Evolutionary conservation across 2,329 filamentous ascomycete genomes (phyloP), one percentile per base, ranked within the genome.

Genomic region (Clonostachys rosea): DNA sequence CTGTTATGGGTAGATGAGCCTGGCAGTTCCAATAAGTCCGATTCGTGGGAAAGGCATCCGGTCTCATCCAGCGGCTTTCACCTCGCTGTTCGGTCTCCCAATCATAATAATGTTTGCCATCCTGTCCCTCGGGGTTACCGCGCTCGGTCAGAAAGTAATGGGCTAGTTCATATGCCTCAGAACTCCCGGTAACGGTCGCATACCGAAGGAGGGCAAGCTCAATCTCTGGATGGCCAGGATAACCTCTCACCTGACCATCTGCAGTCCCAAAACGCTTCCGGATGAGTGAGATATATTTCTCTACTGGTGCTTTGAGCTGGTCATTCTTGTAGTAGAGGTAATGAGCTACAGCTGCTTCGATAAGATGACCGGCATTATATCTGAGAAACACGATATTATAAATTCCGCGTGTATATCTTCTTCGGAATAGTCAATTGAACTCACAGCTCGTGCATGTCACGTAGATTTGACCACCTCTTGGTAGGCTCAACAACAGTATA

Each of bases 361-460:
- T 81, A 11, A 85, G 61, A 58, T 85, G 81, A 1, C 81, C 80
- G 10, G 73, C 74, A 51, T 83, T 83, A 56, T 83, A 82, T 49
- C 75, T 78, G 34, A 11, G 17, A 5, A 37, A 4, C 14, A n/a
- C 2, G 3, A 14, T 9, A 40, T 8, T 5, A 42, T 24, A 42
- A 45, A 49, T 16, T 50, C 45, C n/a, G 35, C 45, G 18, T 10
- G 40, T 9, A 12, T 9, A 34, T n/a, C 6, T 6, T n/a, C 54
- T 20, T 8, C 30, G 30, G 14, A 36, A 41, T 39, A n/a, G 8
- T 14, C 16, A 14, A 36, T 5, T 30, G 4, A 37, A 60, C 68
- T 61, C 64, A 79, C 67, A 85, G 60, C 59, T 84, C 81, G 62
- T 84, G 80, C 63, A 82, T 72, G 58, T 85, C 81, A 43, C 78